Percentiles rank a stretch among this genome's conserved stretches.
phyloP scores from a whole-genome alignment of 768 basidiomycete species.

The Podaxis sp. region DNA sequence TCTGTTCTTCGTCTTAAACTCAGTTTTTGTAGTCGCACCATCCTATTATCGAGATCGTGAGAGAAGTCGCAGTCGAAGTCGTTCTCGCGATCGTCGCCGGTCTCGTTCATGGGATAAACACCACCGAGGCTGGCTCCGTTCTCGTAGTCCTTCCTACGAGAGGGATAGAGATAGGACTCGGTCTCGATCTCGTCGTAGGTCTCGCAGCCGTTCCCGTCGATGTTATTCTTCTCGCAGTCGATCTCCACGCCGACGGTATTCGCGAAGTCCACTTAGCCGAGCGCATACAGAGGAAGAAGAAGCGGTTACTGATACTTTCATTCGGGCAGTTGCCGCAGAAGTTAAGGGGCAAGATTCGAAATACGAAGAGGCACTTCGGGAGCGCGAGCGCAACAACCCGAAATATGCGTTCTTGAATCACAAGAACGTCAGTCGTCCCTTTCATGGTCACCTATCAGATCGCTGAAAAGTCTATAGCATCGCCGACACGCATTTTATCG shows the following conservation, averaged over 20 bases:
- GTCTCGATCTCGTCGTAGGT: constrained; percentile 33
- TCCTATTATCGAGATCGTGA: constrained; percentile 16
- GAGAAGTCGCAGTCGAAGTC: constrained; percentile 33
- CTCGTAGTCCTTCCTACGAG: constrained; percentile 42
- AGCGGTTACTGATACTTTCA: constrained; percentile 77
- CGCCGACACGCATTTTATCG: constrained; percentile 68
- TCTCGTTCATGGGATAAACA: constrained; percentile 35
- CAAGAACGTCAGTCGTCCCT: constrained; percentile 39
- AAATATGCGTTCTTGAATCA: constrained; percentile 77
- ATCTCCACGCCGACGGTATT: constrained; percentile 44
- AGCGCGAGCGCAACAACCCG: constrained; percentile 74
- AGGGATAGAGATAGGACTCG: constrained; percentile 38
- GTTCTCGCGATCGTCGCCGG: constrained; percentile 34
- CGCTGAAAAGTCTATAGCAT: constrained; percentile 39
- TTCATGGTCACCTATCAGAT: constrained; percentile 4
- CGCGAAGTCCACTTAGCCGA: constrained; percentile 45
- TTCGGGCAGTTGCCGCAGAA: constrained; percentile 82
- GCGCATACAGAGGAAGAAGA: constrained; percentile 52
- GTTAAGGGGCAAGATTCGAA: constrained; percentile 75
- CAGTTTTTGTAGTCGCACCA: constrained; percentile 14
- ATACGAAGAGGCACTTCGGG: constrained; percentile 71
- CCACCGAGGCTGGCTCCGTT: constrained; percentile 38
- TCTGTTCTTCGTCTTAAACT: neutral
- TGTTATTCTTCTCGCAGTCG: constrained; percentile 36
- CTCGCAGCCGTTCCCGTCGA: constrained; percentile 29